Base-by-base conservation (phyloP, 2,329 filamentous ascomycete species). In the Fusarium ambrosium region DNA sequence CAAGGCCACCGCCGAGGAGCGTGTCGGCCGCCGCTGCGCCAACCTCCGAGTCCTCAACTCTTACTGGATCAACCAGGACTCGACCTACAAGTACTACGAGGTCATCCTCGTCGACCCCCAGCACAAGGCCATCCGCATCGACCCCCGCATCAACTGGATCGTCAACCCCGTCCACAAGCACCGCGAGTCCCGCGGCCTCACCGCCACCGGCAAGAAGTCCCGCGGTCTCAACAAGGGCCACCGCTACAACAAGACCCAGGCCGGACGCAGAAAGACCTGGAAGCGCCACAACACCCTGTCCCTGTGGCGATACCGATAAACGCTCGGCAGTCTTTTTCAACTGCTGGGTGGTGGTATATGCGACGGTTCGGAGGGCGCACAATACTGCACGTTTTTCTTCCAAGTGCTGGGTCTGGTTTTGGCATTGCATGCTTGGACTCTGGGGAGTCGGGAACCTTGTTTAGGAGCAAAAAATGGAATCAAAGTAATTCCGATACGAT, bases 1-100 rank as follows among this genome's bases (percentile, higher is more conserved):
- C 86, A 94, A 93, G 88, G 91, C 96, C 83, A 99, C 97, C 82
- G 97, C 97, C 83, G 97, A 99, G 92, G 97, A 99, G 93, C 97
- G 97, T 94, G 96, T 99, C 86, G 97, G 97, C 85, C 95, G 95
- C 88, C 95, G 96, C 87, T 98, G 95, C 91, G 95, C 95, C 89
- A 99, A 99, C 90, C 89, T 99, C 87, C 95, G 97, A 85, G 97
- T 99, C 85, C 94, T 99, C 85, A 99, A 99, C 94, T 98, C 96
- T 78, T 99, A 99, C 95, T 99, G 97, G 97, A 95, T 99, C 91
- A 99, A 99, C 94, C 95, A 98, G 92, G 97, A 99, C 91, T 98
- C 95, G 74, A 99, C 97, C 89, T 99, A 98, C 94, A 99, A 99
- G 92, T 99, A 99, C 94, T 99, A 92, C 91, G 97, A 99, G 90